A percentile compares a stretch with the other conserved stretches of the same genome.
Conservation (phyloP, 192 early-diverging fungal genomes). For the Coemansia umbellata region DNA sequence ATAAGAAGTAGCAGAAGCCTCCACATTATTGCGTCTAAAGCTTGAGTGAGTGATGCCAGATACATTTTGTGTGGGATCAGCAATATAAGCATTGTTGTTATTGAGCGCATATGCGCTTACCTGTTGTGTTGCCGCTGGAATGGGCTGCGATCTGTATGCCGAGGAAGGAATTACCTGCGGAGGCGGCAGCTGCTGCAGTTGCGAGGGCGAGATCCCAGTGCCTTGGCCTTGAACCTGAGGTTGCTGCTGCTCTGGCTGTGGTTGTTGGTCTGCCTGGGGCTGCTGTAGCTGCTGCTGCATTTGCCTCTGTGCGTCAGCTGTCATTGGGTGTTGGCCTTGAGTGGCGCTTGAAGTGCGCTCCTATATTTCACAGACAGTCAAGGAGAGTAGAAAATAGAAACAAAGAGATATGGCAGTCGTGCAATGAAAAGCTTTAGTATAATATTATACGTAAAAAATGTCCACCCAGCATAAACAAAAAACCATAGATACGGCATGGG, state of each 20-base stretch:
- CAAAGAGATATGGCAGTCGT: no score
- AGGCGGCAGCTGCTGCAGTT: constrained; percentile 28
- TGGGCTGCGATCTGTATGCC: constrained; percentile 43
- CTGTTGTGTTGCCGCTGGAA: constrained; percentile 41
- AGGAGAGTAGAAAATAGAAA: no score
- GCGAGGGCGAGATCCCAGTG: constrained; percentile 9
- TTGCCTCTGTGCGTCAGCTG: constrained; percentile 42
- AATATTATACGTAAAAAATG: no score
- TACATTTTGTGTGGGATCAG: constrained; percentile 17
- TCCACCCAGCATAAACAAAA: no score
- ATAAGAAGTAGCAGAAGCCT: constrained; percentile 27
- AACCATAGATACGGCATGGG: no score
- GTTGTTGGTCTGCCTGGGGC: constrained; percentile 15
- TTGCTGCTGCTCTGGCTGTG: constrained; percentile 14
- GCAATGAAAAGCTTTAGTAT: no score
- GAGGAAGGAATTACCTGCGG: constrained; percentile 30
- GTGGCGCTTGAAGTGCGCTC: constrained; percentile 25
- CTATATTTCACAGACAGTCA: constrained; percentile 14
- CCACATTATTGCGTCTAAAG: constrained; percentile 44
- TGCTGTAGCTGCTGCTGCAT: constrained; percentile 27
- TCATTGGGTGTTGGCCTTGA: constrained; percentile 28
- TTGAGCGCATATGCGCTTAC: constrained; percentile 45
- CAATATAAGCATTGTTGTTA: constrained; percentile 19
- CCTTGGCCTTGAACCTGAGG: background rate
- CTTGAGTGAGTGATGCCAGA: constrained; percentile 27